Percentiles rank a stretch among this genome's conserved stretches.
Evolutionary conservation across 2,329 filamentous ascomycete species (phyloP).

Genomic region (Phialocephala sp.): DNA sequence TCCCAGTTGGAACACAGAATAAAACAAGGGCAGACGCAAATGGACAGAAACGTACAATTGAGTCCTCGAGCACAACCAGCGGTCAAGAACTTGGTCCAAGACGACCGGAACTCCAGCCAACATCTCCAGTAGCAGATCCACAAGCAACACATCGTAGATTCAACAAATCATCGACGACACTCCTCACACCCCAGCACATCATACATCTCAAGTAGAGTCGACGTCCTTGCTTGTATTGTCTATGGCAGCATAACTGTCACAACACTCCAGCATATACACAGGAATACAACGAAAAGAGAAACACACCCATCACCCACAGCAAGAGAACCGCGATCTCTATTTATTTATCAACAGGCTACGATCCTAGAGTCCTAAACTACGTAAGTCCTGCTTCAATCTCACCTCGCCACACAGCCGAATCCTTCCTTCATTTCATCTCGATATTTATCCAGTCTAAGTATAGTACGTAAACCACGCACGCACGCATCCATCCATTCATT

Average conservation of each 20-base stretch:
- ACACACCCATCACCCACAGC: conserved; percentile 1
- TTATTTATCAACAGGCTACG: neutral
- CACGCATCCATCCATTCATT: neutral
- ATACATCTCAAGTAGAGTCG: too few species aligned
- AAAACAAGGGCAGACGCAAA: too few species aligned
- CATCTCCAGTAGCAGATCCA: too few species aligned
- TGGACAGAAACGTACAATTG: too few species aligned
- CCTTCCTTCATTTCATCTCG: neutral
- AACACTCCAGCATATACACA: neutral
- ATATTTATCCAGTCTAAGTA: neutral
- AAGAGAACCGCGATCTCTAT: conserved; percentile 5
- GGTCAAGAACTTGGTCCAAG: too few species aligned
- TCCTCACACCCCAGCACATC: neutral
- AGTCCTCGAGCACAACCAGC: too few species aligned
- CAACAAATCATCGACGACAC: neutral
- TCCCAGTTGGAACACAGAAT: too few species aligned
- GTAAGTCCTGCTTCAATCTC: neutral
- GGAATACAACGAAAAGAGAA: neutral
- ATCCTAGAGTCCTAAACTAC: neutral
- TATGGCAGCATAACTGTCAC: too few species aligned
- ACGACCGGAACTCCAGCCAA: too few species aligned
- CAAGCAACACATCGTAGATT: neutral
- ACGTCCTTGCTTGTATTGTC: too few species aligned
- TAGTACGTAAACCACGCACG: neutral
- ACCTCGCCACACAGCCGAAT: neutral